Percentiles rank a stretch among this genome's conserved stretches.
Conservation (phyloP, 2,329 filamentous ascomycete species). For the Colletotrichum tamarilloi region DNA sequence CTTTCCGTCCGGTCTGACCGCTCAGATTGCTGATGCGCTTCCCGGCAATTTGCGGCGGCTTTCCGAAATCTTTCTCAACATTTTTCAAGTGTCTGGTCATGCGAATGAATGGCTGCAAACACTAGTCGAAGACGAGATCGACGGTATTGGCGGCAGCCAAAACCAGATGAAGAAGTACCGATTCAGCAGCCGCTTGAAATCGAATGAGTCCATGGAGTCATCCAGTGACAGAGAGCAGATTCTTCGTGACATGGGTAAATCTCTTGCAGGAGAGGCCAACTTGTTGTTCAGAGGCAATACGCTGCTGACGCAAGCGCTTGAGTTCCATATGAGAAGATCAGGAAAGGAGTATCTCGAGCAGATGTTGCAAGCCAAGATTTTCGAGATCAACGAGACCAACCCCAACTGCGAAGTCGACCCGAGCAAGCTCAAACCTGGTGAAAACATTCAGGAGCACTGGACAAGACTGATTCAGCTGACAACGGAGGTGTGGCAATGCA, state of each 20-base stretch:
- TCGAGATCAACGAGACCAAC: conserved; percentile 90
- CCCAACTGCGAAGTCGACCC: conserved; percentile 96
- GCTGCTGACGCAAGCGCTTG: conserved; percentile 89
- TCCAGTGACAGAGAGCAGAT: conserved; percentile 75
- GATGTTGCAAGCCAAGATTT: conserved; percentile 84
- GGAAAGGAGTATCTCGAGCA: conserved; percentile 94
- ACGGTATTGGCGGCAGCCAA: conserved; percentile 83
- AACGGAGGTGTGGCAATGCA: conserved; percentile 86
- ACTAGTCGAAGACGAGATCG: conserved; percentile 96
- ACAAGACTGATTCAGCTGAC: conserved; percentile 79
- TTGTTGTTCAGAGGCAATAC: conserved; percentile 96
- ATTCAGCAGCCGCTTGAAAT: conserved; percentile 77
- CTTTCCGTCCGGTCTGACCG: conserved; percentile 85
- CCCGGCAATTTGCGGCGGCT: conserved; percentile 82
- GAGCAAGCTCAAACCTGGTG: conserved; percentile 72
- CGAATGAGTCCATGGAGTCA: conserved; percentile 74
- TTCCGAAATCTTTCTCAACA: conserved; percentile 89
- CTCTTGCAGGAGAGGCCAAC: conserved; percentile 88
- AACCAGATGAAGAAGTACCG: conserved; percentile 78
- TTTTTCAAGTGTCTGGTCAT: conserved; percentile 91
- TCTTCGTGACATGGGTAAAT: conserved; percentile 82
- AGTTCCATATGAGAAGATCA: conserved; percentile 94
- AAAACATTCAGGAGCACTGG: conserved; percentile 89
- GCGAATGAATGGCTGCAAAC: conserved; percentile 92
- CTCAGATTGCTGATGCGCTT: conserved; percentile 84